Percentiles rank a stretch among this genome's conserved stretches.
Evolutionary conservation across 179 eudicot genomes (phyloP).

Genomic region (Carnegiea gigantea): DNA sequence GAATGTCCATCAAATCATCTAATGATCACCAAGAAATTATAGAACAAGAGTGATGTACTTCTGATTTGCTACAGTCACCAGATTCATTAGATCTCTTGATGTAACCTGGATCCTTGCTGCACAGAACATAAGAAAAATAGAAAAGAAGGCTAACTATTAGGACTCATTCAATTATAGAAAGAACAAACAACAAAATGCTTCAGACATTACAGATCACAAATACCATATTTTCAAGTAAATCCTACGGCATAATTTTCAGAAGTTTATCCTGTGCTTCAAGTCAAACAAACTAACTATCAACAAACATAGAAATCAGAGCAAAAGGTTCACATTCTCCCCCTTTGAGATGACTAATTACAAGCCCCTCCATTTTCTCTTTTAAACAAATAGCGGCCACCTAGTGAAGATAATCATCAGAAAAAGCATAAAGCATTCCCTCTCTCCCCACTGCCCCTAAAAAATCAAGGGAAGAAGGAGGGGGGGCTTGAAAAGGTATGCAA

Average conservation of each 20-base stretch:
- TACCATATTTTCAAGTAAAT: neutral
- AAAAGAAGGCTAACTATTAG: conserved; percentile 3
- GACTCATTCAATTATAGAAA: neutral
- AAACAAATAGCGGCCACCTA: neutral
- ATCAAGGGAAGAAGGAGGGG: neutral
- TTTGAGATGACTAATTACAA: neutral
- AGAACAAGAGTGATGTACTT: conserved; percentile 40
- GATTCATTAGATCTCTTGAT: conserved; percentile 44
- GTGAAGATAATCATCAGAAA: neutral
- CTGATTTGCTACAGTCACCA: conserved; percentile 38
- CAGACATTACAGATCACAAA: neutral
- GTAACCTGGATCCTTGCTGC: conserved; percentile 97
- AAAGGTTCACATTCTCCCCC: neutral
- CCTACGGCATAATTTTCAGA: neutral
- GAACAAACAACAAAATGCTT: neutral
- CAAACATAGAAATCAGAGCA: neutral
- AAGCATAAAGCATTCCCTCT: neutral
- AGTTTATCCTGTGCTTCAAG: neutral
- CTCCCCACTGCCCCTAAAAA: neutral
- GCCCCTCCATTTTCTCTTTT: neutral
- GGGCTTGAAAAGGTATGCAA: neutral
- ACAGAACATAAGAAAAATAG: neutral
- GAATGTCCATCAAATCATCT: neutral
- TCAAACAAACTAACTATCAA: neutral
- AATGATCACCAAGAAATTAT: neutral